Conservation (phyloP, 495 filamentous ascomycete genomes). For the Penicillium bialowiezense region DNA sequence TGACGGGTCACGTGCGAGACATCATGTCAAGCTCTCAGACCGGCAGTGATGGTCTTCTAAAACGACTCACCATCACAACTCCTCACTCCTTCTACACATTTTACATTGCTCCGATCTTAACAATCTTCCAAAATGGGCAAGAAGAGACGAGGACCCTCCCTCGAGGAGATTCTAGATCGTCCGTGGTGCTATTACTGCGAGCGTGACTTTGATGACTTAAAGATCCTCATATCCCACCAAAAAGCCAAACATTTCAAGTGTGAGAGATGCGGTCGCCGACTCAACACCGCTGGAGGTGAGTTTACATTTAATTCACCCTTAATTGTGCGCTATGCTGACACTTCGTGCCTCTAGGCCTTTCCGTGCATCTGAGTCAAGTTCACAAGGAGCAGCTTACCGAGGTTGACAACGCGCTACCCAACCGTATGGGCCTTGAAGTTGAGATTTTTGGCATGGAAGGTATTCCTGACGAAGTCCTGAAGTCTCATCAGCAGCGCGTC, state of each 20-base stretch:
- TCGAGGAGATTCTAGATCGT: conserved; percentile 82
- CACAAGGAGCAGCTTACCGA: conserved; percentile 85
- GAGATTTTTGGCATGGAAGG: conserved; percentile 99
- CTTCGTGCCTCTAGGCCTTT: conserved; percentile 60
- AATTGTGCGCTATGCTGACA: conserved; percentile 7
- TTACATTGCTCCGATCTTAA: neutral
- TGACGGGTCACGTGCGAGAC: neutral
- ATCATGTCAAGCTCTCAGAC: neutral
- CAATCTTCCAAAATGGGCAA: conserved; percentile 62
- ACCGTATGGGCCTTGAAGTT: conserved; percentile 76
- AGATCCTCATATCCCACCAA: conserved; percentile 93
- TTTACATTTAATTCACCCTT: conserved; percentile 12
- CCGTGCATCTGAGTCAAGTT: conserved; percentile 96
- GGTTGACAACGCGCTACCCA: conserved; percentile 88
- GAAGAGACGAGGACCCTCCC: conserved; percentile 76
- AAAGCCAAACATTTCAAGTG: conserved; percentile 99
- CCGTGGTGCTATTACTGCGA: conserved; percentile 99
- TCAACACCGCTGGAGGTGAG: conserved; percentile 94
- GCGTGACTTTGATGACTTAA: conserved; percentile 94
- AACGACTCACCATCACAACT: neutral
- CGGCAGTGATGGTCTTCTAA: neutral
- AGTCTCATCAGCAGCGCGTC: conserved; percentile 81
- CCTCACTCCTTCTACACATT: neutral
- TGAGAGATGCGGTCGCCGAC: conserved; percentile 76
- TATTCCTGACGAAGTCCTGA: conserved; percentile 80